These are phyloP conservation scores for Trametes cubensis DNA, from an alignment of 768 basidiomycete species.

Conservation along the genomic window DNA sequence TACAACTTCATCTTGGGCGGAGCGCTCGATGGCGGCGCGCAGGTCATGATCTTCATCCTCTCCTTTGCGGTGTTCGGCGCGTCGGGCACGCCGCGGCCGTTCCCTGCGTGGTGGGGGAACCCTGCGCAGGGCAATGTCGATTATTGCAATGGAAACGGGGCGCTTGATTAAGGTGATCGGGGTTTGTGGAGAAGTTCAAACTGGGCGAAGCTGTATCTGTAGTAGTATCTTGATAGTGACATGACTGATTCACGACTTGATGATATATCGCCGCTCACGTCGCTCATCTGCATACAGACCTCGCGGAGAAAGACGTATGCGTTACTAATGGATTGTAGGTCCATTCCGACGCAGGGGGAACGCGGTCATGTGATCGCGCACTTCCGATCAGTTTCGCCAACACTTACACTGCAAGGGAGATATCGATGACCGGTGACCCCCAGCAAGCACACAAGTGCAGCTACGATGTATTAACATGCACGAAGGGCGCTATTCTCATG, in stretches of 20 bases:
- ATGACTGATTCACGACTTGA: neutral
- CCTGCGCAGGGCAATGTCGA: constrained; percentile 55
- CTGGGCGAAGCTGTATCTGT: neutral
- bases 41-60: constrained; percentile 64
- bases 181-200: neutral
- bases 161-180: constrained; percentile 39
- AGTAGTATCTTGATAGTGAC: neutral
- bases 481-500: too few relatives aligned
- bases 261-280: neutral
- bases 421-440: too few relatives aligned
- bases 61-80: constrained; percentile 70
- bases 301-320: too few relatives aligned
- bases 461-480: too few relatives aligned
- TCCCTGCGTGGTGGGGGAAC: constrained; percentile 62
- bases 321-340: too few relatives aligned
- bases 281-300: too few relatives aligned
- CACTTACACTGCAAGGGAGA: too few relatives aligned
- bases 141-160: constrained; percentile 63
- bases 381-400: too few relatives aligned
- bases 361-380: neutral
- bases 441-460: too few relatives aligned
- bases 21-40: constrained; percentile 65
- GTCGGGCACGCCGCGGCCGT: constrained; percentile 49
- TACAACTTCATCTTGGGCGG: constrained; percentile 70
- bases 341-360: too few relatives aligned